A percentile compares a stretch with the other conserved stretches of the same genome.
Conservation (phyloP, 495 filamentous ascomycete genomes). For the Massariosphaeria phaeospora region DNA sequence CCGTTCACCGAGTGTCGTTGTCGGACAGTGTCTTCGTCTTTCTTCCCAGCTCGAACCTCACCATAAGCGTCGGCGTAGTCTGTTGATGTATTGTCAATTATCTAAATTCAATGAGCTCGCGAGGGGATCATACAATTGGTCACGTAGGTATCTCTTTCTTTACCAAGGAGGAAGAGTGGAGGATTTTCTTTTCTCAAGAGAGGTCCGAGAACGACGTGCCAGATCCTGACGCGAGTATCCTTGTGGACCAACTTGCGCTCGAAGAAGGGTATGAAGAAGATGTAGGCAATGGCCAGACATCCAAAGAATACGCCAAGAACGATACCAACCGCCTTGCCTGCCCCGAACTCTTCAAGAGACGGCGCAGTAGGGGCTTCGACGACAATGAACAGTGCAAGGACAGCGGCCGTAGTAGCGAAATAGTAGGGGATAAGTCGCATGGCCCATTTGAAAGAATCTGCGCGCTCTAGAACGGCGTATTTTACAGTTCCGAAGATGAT, state of each 20-base stretch:
- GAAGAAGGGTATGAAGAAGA: conserved; percentile 62
- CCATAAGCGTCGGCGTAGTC: conserved; percentile 46
- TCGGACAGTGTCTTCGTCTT: conserved; percentile 15
- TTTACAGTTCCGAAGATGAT: conserved; percentile 62
- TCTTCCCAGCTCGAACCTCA: conserved; percentile 26
- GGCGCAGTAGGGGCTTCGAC: conserved; percentile 48
- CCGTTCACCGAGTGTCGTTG: too few relatives aligned
- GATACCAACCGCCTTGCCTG: conserved; percentile 50
- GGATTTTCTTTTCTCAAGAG: conserved; percentile 43
- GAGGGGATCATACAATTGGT: too few relatives aligned
- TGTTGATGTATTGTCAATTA: conserved; percentile 44
- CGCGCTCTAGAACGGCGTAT: conserved; percentile 56
- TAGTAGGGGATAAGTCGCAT: conserved; percentile 58
- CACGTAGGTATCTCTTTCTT: too few relatives aligned
- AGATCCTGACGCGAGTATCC: conserved; percentile 55
- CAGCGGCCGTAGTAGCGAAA: conserved; percentile 54
- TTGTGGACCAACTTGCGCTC: conserved; percentile 53
- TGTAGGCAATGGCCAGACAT: conserved; percentile 47
- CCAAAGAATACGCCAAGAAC: conserved; percentile 56
- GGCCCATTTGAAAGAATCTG: conserved; percentile 43
- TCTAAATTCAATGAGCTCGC: too few relatives aligned
- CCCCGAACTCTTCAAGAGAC: conserved; percentile 47
- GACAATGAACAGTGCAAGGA: conserved; percentile 62
- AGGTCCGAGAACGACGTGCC: conserved; percentile 55
- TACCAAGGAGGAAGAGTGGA: conserved; percentile 27